Evolutionary conservation across 495 filamentous ascomycete genomes (phyloP), one percentile per base, ranked within the genome.

Genomic region (Lophiotrema nucula): DNA sequence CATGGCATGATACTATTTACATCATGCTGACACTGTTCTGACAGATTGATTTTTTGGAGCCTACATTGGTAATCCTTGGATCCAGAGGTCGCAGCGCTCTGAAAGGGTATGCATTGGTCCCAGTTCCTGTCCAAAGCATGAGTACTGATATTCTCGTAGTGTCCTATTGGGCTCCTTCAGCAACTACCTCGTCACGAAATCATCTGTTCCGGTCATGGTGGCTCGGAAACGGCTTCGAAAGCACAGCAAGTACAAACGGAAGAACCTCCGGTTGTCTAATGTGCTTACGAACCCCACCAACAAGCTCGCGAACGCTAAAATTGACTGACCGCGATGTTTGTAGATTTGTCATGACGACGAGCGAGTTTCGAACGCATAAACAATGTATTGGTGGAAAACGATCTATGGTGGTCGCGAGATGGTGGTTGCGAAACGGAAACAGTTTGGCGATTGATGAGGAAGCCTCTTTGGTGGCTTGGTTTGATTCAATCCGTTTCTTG

Each of bases 161-260:
- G 90, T 95, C 23, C 83, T 98, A 26, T 80, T 97, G 16, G 93
- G 93, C 16, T 96, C 91, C 2, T 97, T 98, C 72, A 92, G 88
- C 51, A 97, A 96, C 69, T 98, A 98, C 69, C 80, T 98, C 11
- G 89, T 98, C 23, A 92, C 89, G 39, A 96, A 97, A 73, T 92
- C 88, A 47, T 95, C 89, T 5, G 90, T 96, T n/a, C 93, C 93
- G n/a, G 72, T 75, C 23, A 75, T 75, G 72, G 72, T 75, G 0
- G 72, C 72, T 16, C 63, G 72, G 28, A 75, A 73, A 63, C 69
- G 69, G 44, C 65, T 75, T 41, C 56, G 70, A 15, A 73, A 72
- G 52, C 72, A 73, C 58, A 64, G 60, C 49, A 73, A 75, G 53
- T 67, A 67, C 47, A 69, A 69, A 46, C 59, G 64, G 23, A 64